Evolutionary conservation across 306 rosid genomes (phyloP), one percentile per base, ranked within the genome.

Genomic region (Pueraria montana): DNA sequence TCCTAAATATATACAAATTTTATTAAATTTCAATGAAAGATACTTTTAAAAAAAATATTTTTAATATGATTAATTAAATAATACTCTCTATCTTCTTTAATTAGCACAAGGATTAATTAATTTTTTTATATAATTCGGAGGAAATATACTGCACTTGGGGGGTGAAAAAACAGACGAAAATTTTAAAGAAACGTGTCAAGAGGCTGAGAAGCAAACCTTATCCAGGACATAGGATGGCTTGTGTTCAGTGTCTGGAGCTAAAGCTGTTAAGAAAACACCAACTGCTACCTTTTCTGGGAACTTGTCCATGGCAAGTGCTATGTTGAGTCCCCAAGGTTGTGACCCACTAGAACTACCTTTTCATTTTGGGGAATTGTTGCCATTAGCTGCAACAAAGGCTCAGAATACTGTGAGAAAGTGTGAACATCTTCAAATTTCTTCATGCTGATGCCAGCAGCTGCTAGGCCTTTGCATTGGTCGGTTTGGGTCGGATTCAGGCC

Each of bases 341-440:
- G 97, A 0, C 97, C 98, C 0, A 93, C 94, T 1, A 94, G 83
- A 38, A 93, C 77, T 0, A 90, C 98, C 80, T 83, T 90, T 17
- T 92, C 90, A 38, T 80, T 14, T 3, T 71, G 49, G 10, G 76
- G 71, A 69, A 91, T 85, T 26, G 91, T 55, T 0, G 69, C 87
- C 76, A 94, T 3, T 4, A 83, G 27, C 42, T 90, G 79, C 81
- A 94, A 53, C 85, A 94, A 42, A 21, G 98, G 94, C 64, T 86
- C 69, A 6, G 91, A 80, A 50, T 94, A 91, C 2, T 91, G 82
- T 0, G 49, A 34, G 48, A 90, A 0, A 8, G 90, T 68, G 16
- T 48, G 24, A 27, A 91, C 74, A 21, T 94, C 96, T 82, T 85
- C 62, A 2, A 94, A 73, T 7, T 85, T 67, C 83, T 68, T 61